Base-by-base conservation (phyloP, 2,329 filamentous ascomycete genomes). In the Cladosporium cucumerinum region DNA sequence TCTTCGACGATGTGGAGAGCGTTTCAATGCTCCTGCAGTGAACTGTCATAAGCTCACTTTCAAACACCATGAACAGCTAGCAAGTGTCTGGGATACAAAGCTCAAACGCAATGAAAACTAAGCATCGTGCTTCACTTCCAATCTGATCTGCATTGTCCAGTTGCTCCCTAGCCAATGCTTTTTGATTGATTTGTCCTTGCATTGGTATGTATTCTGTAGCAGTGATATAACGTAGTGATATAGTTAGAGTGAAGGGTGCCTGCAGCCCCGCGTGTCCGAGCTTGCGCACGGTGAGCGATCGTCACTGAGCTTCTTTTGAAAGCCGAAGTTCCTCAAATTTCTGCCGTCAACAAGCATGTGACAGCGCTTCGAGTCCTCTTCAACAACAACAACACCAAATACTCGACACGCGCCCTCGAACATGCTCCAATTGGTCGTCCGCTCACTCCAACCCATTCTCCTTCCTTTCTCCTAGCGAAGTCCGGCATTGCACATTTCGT, bases 331-430 rank as follows among this genome's bases (percentile, higher is more conserved):
- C 54, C 21, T 32, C 54, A 23, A 61, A 61, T 52, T 61, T 61
- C 52, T 61, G 59, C 46, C 57, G n/a, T 51, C 21, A 21, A 34
- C 43, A 61, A 61, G 59, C 59, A 61, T 61, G 59, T 61, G 59
- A 61, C 28, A 61, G 59, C 25, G 59, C 46, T 52, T 8, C 21
- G 28, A 39, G 25, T 18, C 21, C 30, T 23, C 18, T n/a, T n/a
- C n/a, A n/a, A n/a, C n/a, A 32, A 2, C 16, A 39, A 28, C 32
- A 43, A 18, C 51, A 26, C 34, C 55, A 16, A 58, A 30, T 18
- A 32, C 25, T 11, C 57, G 39, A 46, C 25, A 16, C 36, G 12
- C 57, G 25, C 57, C 25, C 36, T 30, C 57, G 57, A 59, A 26
- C 36, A 59, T 59, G 57, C 57, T 49, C 36, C 16, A 59, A 30